Evolutionary conservation across 169 alveolate species (phyloP).

Genomic region (Pseudocohnilembus persalinus): DNA sequence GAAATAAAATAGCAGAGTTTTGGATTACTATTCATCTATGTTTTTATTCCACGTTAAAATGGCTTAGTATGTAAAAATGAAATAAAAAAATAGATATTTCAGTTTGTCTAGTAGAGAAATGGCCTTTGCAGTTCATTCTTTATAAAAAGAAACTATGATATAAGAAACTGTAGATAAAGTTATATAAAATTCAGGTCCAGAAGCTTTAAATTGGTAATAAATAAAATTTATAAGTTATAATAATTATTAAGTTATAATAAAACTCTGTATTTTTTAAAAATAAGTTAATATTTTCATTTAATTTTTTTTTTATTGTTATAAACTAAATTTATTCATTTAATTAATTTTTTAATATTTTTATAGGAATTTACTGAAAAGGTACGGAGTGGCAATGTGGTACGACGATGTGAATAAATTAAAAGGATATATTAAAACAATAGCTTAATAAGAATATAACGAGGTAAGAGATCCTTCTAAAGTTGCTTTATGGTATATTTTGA

Average conservation of each 20-base stretch:
- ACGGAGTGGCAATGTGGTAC: constrained; percentile 6
- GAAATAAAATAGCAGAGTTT: constrained; percentile 1
- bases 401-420: neutral
- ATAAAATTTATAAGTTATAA: no score
- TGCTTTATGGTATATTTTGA: neutral
- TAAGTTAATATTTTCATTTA: no score
- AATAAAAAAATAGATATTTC: no score
- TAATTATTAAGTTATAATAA: no score
- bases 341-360: no score
- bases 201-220: neutral
- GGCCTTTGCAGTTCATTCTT: constrained; percentile 14
- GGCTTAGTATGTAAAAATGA: neutral
- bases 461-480: neutral
- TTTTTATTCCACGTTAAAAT: constrained; percentile 11
- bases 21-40: neutral
- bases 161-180: constrained; percentile 10
- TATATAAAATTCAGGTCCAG: neutral
- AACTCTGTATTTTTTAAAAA: no score
- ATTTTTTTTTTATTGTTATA: no score
- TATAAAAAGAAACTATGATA: neutral
- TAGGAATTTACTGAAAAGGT: constrained; percentile 15
- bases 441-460: neutral
- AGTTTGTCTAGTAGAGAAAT: neutral
- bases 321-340: neutral
- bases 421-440: neutral